phyloP scores from a whole-genome alignment of 352 stramenopile genomes.

The Globisporangium cylindrosporum region DNA sequence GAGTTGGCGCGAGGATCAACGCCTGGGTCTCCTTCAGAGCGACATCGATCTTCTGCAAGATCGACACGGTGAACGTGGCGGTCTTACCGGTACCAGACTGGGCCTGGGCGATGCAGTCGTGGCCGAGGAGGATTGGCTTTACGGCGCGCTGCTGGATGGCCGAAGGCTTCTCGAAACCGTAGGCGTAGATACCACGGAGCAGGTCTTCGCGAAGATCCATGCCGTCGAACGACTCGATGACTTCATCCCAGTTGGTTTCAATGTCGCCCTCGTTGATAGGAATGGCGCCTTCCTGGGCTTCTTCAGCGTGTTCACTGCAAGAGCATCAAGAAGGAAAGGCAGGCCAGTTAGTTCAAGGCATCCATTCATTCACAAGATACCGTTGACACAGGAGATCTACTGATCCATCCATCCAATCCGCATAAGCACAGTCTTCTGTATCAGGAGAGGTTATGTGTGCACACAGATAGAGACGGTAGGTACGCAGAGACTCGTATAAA shows the following conservation, averaged over 20 bases:
- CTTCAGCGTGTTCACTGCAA: slow-evolving; percentile 52
- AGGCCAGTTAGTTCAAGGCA: not conserved
- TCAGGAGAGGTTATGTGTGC: not conserved
- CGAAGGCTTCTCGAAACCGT: slow-evolving; percentile 99
- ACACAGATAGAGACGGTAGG: not conserved
- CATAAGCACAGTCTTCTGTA: not conserved
- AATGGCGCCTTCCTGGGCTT: slow-evolving; percentile 65
- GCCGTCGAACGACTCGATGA: slow-evolving; percentile 98
- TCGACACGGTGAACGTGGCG: slow-evolving; percentile 98
- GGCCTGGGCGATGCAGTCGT: slow-evolving; percentile 98
- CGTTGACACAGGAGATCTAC: not conserved
- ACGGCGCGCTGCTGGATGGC: slow-evolving; percentile 99
- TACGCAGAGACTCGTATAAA: slow-evolving; percentile 2
- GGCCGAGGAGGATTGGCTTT: slow-evolving; percentile 96
- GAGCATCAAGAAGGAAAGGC: not conserved
- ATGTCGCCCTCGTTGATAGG: slow-evolving; percentile 92
- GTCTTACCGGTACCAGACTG: slow-evolving; percentile 99
- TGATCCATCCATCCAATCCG: not conserved
- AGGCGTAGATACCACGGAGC: slow-evolving; percentile 99
- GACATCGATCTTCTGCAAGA: slow-evolving; percentile 97
- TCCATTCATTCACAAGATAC: slow-evolving; percentile 1
- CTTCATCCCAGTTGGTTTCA: slow-evolving; percentile 98
- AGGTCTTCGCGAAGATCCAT: slow-evolving; percentile 99
- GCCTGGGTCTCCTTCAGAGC: slow-evolving; percentile 96
- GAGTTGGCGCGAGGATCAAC: slow-evolving; percentile 98